Percentiles rank a stretch among this genome's conserved stretches.
phyloP scores from a whole-genome alignment of 2,329 filamentous ascomycete genomes.

The Cercospora brassicicola region DNA sequence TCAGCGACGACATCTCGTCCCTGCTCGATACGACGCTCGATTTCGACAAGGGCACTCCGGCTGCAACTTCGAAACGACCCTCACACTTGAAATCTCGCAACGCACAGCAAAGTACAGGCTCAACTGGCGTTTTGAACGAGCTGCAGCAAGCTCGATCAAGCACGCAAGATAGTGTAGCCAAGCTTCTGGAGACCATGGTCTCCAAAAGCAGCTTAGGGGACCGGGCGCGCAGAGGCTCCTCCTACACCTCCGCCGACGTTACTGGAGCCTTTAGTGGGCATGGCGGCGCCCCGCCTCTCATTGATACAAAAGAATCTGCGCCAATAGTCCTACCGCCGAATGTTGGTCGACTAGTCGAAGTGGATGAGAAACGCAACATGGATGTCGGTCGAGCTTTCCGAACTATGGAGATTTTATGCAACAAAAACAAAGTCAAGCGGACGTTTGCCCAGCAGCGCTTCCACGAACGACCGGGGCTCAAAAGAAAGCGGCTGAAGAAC shows the following conservation, averaged over 20 bases:
- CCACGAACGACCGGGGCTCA: slow-evolving; percentile 73
- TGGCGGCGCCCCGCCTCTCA: not conserved
- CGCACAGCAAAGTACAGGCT: slow-evolving; percentile 29
- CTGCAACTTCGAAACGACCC: slow-evolving; percentile 28
- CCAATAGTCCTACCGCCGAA: slow-evolving; percentile 42
- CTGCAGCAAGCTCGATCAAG: slow-evolving; percentile 10
- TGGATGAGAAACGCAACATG: slow-evolving; percentile 39
- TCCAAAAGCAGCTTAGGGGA: not conserved
- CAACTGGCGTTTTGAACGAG: slow-evolving; percentile 11
- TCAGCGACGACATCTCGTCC: slow-evolving; percentile 27
- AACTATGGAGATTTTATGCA: slow-evolving; percentile 47
- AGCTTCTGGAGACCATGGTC: slow-evolving; percentile 20
- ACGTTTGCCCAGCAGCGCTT: slow-evolving; percentile 64
- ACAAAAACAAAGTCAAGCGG: slow-evolving; percentile 58
- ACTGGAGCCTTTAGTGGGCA: not conserved
- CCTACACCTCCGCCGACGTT: not conserved
- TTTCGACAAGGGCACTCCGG: slow-evolving; percentile 32
- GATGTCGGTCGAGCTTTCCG: slow-evolving; percentile 53
- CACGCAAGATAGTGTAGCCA: slow-evolving; percentile 20
- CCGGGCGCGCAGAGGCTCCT: not conserved
- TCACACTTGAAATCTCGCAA: slow-evolving; percentile 33
- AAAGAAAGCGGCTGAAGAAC: slow-evolving; percentile 71
- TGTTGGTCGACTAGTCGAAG: slow-evolving; percentile 44
- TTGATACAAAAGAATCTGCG: not conserved
- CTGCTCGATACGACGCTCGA: slow-evolving; percentile 37